phyloP scores from a whole-genome alignment of 2,329 filamentous ascomycete species.

The Phialophora tarda region DNA sequence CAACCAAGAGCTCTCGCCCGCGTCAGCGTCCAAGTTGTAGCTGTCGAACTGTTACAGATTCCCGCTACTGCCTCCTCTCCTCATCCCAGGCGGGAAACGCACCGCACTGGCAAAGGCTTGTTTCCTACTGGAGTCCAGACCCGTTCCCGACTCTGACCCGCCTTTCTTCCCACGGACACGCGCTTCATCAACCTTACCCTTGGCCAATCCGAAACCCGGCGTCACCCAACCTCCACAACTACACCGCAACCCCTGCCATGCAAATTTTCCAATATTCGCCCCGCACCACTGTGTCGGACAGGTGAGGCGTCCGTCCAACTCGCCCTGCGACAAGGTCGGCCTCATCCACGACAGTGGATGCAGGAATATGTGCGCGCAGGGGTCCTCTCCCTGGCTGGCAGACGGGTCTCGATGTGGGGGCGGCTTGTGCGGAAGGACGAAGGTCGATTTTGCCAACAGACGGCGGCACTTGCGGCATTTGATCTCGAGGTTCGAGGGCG shows the following conservation, averaged over 20 bases:
- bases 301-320: slow-evolving; percentile 79
- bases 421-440: slow-evolving; percentile 55
- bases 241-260: slow-evolving; percentile 94
- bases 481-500: slow-evolving; percentile 59
- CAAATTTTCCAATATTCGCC: slow-evolving; percentile 86
- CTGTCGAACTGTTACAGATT: slow-evolving; percentile 21
- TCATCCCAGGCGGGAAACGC: slow-evolving; percentile 39
- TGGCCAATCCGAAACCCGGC: slow-evolving; percentile 85
- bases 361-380: slow-evolving; percentile 85
- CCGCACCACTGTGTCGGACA: slow-evolving; percentile 81
- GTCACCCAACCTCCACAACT: slow-evolving; percentile 90
- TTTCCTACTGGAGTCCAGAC: slow-evolving; percentile 6
- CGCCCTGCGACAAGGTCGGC: slow-evolving; percentile 72
- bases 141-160: slow-evolving; percentile 3
- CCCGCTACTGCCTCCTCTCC: slow-evolving; percentile 27
- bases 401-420: slow-evolving; percentile 33
- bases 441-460: slow-evolving; percentile 67
- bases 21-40: not conserved
- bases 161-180: slow-evolving; percentile 9
- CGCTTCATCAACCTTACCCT: slow-evolving; percentile 78
- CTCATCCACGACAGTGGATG: slow-evolving; percentile 97
- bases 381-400: slow-evolving; percentile 10
- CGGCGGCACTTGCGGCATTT: slow-evolving; percentile 90
- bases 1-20: not conserved
- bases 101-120: slow-evolving; percentile 18